phyloP scores from a whole-genome alignment of 495 filamentous ascomycete genomes.

The Stereocaulon alpinum region DNA sequence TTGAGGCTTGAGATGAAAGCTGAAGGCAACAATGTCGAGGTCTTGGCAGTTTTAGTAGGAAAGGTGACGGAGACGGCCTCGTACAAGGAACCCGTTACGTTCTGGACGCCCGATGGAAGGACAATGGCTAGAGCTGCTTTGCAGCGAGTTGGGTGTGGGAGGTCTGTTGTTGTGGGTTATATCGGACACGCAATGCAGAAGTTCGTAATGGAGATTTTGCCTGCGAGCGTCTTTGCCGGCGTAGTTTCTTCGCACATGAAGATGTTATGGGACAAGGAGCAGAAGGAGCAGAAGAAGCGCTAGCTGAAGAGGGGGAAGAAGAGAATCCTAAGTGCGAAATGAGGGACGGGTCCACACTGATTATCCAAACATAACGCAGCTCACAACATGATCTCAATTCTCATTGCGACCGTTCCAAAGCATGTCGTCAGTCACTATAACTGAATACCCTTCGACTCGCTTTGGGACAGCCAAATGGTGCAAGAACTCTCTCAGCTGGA shows the following conservation, averaged over 20 bases:
- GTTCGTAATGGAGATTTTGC: neutral
- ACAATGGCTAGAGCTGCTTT: conserved; percentile 4
- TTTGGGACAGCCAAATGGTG: too few species aligned
- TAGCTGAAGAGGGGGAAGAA: neutral
- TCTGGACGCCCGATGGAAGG: conserved; percentile 4
- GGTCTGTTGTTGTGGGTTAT: conserved; percentile 2
- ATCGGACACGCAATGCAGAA: conserved; percentile 9
- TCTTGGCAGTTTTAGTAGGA: conserved; percentile 2
- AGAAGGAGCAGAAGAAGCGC: neutral
- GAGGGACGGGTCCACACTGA: too few species aligned
- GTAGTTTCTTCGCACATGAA: conserved; percentile 3
- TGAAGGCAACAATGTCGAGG: conserved; percentile 6
- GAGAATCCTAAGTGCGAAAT: too few species aligned
- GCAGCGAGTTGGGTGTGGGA: conserved; percentile 9
- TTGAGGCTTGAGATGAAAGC: conserved; percentile 7
- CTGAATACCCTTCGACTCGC: too few species aligned
- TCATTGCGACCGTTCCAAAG: too few species aligned
- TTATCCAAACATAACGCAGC: too few species aligned
- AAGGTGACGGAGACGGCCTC: conserved; percentile 1
- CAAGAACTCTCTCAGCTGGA: too few species aligned
- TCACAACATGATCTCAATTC: too few species aligned
- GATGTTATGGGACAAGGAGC: neutral
- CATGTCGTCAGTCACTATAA: too few species aligned
- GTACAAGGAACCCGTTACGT: neutral
- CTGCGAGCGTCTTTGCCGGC: neutral